Evolutionary conservation across 1,284 basidiomycete genomes (phyloP).

Genomic region (Trametes polyzona): DNA sequence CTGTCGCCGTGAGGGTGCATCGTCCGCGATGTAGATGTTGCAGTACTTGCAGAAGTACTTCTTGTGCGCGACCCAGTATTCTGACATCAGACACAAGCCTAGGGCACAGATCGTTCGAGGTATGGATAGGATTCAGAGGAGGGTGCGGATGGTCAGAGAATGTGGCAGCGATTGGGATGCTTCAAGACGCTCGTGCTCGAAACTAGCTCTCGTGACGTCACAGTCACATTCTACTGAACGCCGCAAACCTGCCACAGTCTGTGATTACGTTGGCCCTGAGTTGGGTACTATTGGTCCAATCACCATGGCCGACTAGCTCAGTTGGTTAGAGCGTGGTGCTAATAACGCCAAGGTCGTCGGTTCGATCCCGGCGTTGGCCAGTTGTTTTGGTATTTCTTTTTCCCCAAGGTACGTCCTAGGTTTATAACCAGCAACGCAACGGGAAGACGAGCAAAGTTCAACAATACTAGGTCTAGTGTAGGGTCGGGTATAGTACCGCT

Average conservation of each 20-base stretch:
- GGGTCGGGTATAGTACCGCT: no score
- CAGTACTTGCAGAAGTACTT: conserved; percentile 88
- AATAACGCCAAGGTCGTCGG: conserved; percentile 20
- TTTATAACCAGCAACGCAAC: no score
- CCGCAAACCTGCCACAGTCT: not conserved
- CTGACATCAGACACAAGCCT: no score
- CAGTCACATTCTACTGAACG: conserved; percentile 7
- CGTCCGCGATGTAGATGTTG: conserved; percentile 90
- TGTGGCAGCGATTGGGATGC: not conserved
- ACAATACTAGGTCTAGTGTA: no score
- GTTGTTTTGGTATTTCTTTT: not conserved
- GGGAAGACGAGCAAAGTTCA: no score
- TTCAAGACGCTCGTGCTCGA: not conserved
- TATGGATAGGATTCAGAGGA: no score
- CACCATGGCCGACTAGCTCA: conserved; percentile 15
- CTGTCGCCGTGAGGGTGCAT: conserved; percentile 88
- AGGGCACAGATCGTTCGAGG: no score
- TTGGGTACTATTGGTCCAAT: no score
- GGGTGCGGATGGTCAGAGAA: no score
- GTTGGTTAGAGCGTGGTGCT: conserved; percentile 20
- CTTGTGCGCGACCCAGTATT: conserved; percentile 87
- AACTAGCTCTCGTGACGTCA: not conserved
- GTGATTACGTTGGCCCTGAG: no score
- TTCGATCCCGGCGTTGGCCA: conserved; percentile 18
- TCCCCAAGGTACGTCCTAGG: not conserved